Conservation (phyloP, 768 basidiomycete species). For the Dacryopinax primogenitus region DNA sequence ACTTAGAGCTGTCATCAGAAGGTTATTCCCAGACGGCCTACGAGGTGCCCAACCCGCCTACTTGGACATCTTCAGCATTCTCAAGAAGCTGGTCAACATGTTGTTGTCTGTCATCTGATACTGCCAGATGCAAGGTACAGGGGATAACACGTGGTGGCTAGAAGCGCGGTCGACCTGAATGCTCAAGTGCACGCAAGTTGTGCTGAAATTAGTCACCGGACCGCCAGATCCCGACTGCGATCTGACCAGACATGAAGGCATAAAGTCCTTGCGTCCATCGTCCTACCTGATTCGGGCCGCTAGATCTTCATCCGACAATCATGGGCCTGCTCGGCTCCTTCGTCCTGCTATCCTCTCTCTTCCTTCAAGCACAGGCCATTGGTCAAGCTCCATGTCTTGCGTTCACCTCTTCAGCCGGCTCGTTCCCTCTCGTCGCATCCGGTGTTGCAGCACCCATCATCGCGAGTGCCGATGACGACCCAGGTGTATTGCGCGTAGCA, state of each 20-base stretch:
- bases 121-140: not conserved
- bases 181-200: no score
- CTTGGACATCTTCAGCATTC: not conserved
- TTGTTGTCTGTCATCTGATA: not conserved
- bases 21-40: not conserved
- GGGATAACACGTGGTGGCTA: not conserved
- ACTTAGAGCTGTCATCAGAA: not conserved
- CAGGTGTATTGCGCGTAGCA: constrained; percentile 49
- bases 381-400: constrained; percentile 13
- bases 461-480: constrained; percentile 40
- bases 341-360: not conserved
- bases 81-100: not conserved
- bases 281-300: no score
- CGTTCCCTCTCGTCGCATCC: constrained; percentile 15
- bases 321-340: not conserved
- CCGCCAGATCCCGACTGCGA: no score
- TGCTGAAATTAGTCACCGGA: no score
- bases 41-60: no score
- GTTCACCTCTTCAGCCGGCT: constrained; percentile 9
- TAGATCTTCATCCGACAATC: no score
- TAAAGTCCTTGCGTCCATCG: no score
- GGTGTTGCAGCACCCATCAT: constrained; percentile 11
- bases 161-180: no score
- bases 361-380: constrained; percentile 6
- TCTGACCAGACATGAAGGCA: no score